Conservation (phyloP, 495 filamentous ascomycete species). For the Peziza echinospora region DNA sequence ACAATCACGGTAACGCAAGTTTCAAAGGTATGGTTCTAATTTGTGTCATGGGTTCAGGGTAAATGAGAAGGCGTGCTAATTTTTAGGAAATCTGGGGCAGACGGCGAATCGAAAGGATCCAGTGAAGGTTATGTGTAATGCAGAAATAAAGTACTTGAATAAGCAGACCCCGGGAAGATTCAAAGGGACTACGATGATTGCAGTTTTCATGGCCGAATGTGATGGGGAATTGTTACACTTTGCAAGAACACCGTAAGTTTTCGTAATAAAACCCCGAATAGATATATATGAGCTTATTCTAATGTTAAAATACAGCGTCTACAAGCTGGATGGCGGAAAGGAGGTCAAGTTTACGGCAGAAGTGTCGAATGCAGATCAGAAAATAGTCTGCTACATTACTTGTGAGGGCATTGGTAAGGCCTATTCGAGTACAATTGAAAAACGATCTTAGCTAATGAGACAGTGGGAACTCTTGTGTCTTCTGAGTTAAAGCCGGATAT, state of each 20-base stretch:
- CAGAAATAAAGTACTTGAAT: constrained; percentile 54
- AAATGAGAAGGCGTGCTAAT: background rate
- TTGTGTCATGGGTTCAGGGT: background rate
- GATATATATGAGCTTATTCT: too few relatives aligned
- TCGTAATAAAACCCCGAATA: background rate
- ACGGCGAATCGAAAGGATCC: constrained; percentile 14
- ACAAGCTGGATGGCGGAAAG: constrained; percentile 38
- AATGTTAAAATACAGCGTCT: constrained; percentile 41
- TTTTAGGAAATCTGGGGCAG: background rate
- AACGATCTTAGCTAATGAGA: constrained; percentile 1
- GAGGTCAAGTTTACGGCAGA: constrained; percentile 40
- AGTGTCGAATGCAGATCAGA: constrained; percentile 33
- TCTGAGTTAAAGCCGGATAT: constrained; percentile 42
- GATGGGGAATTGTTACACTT: constrained; percentile 59
- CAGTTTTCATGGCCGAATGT: constrained; percentile 56
- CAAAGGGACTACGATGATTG: constrained; percentile 36
- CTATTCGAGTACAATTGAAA: background rate
- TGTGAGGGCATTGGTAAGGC: constrained; percentile 74
- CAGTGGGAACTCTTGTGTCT: constrained; percentile 52
- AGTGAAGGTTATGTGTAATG: constrained; percentile 40
- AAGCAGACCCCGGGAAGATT: constrained; percentile 38
- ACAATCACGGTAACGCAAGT: constrained; percentile 26
- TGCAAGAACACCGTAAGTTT: constrained; percentile 37
- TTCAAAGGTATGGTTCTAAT: constrained; percentile 5
- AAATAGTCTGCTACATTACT: constrained; percentile 49